These are phyloP conservation scores for Ceratobasidium papillatum DNA, from an alignment of 1,284 basidiomycete genomes.

Conservation along the genomic window DNA sequence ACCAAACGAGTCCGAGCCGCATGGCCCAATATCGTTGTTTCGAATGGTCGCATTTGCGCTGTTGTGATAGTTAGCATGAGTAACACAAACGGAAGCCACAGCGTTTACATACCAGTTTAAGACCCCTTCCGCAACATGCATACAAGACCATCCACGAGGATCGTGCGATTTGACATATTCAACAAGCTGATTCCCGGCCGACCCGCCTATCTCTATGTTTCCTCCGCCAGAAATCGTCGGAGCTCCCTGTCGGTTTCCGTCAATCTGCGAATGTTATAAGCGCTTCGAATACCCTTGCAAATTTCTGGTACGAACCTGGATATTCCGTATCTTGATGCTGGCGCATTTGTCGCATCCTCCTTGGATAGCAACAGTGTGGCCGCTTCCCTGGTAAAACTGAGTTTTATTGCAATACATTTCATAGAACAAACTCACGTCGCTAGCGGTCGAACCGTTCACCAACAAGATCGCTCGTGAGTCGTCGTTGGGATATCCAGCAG, in stretches of 20 bases:
- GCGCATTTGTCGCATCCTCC: conserved; percentile 47
- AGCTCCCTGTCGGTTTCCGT: conserved; percentile 52
- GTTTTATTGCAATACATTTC: conserved; percentile 49
- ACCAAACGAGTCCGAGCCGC: conserved; percentile 49
- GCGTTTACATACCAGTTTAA: conserved; percentile 7
- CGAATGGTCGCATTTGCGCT: conserved; percentile 50
- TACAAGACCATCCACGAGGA: conserved; percentile 46
- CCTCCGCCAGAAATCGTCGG: conserved; percentile 48
- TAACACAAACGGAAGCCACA: conserved; percentile 33
- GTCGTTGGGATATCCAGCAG: conserved; percentile 56
- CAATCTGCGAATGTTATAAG: conserved; percentile 43
- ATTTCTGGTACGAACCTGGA: conserved; percentile 44
- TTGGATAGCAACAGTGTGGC: conserved; percentile 48
- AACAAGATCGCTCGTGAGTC: conserved; percentile 53
- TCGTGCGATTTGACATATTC: conserved; percentile 51
- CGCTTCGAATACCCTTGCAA: background rate
- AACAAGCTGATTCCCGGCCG: conserved; percentile 48
- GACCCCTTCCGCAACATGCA: conserved; percentile 33
- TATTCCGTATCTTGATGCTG: conserved; percentile 43
- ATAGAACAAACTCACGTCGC: conserved; percentile 5
- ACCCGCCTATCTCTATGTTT: conserved; percentile 37
- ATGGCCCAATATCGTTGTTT: conserved; percentile 54
- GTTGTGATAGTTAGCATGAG: conserved; percentile 48
- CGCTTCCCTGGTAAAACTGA: background rate
- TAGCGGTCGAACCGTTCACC: conserved; percentile 48